phyloP scores from a whole-genome alignment of 768 basidiomycete genomes.

The Agrocybe praecox region DNA sequence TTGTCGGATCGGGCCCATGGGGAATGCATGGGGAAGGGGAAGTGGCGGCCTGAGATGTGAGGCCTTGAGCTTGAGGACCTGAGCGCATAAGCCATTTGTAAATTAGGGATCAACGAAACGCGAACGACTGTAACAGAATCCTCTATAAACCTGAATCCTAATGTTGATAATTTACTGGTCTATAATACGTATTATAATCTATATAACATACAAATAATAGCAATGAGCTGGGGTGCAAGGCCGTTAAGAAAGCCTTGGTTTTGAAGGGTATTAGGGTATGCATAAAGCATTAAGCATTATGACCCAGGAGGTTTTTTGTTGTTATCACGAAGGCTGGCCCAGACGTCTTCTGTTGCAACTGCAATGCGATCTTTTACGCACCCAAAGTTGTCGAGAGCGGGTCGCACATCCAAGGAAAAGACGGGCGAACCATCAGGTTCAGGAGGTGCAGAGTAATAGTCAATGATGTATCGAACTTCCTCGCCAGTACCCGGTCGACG shows the following conservation, averaged over 20 bases:
- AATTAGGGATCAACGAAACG: no score
- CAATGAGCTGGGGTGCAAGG: not conserved
- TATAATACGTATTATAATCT: no score
- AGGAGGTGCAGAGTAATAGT: constrained; percentile 95
- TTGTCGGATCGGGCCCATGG: no score
- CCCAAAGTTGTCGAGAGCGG: constrained; percentile 84
- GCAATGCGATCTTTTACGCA: constrained; percentile 76
- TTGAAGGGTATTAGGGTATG: not conserved
- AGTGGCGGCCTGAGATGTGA: no score
- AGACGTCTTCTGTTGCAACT: constrained; percentile 69
- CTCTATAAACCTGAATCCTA: no score
- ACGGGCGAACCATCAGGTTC: constrained; percentile 92
- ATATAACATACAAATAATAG: no score
- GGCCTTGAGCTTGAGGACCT: no score
- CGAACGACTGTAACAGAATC: no score
- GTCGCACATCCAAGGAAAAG: constrained; percentile 93
- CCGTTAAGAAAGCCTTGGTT: not conserved
- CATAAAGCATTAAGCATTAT: not conserved
- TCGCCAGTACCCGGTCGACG: constrained; percentile 77
- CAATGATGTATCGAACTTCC: constrained; percentile 94
- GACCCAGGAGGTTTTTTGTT: constrained; percentile 24
- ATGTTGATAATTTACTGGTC: no score
- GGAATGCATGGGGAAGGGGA: no score
- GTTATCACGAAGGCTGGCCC: constrained; percentile 49
- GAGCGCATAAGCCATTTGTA: no score